A percentile compares a stretch with the other conserved stretches of the same genome.
phyloP scores from a whole-genome alignment of 208 protist genomes.

The Plasmodiophora brassicae region DNA sequence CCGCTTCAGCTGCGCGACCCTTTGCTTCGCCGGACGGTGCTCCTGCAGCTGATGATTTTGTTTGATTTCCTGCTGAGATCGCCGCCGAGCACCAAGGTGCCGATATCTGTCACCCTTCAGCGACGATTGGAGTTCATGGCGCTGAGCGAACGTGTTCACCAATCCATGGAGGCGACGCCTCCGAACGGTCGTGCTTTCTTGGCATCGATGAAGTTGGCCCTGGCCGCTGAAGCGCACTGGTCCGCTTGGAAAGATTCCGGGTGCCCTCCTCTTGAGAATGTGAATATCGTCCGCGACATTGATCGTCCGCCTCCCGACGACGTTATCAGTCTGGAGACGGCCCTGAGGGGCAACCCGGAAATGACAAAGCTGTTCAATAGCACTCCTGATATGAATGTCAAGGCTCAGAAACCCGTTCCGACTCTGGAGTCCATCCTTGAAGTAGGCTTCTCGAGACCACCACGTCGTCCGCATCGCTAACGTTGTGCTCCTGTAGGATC shows the following conservation, averaged over 20 bases:
- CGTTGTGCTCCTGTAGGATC: background rate
- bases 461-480: background rate
- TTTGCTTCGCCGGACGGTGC: background rate
- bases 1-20: slow-evolving; percentile 7
- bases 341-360: background rate
- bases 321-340: background rate
- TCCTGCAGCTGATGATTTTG: background rate
- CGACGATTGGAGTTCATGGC: background rate
- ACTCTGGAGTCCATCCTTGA: background rate
- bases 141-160: background rate
- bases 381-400: background rate
- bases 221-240: background rate
- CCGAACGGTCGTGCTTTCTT: background rate
- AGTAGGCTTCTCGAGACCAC: background rate
- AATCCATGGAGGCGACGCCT: background rate
- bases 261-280: background rate
- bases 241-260: background rate
- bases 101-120: background rate
- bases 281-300: background rate
- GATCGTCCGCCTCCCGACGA: too few relatives aligned
- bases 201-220: background rate
- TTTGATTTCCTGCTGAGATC: background rate
- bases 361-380: background rate
- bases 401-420: background rate
- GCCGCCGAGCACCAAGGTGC: background rate